Evolutionary conservation across 2,329 filamentous ascomycete species (phyloP).

Genomic region (Penicillium concentricum): DNA sequence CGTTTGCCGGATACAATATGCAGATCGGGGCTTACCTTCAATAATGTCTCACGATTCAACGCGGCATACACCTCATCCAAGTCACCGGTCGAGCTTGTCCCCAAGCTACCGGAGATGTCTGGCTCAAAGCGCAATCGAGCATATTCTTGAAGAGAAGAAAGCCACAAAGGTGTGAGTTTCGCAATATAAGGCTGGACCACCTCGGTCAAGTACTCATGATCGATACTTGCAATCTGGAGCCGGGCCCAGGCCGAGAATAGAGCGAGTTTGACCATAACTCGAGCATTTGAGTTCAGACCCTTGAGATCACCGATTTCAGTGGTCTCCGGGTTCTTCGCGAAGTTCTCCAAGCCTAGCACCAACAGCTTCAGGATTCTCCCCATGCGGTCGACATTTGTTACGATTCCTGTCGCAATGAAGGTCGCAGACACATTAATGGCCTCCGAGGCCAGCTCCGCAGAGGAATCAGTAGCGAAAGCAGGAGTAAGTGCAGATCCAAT

Average conservation of each 20-base stretch:
- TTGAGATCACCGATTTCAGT: conserved; percentile 90
- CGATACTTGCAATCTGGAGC: conserved; percentile 88
- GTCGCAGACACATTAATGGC: conserved; percentile 97
- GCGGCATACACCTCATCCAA: conserved; percentile 93
- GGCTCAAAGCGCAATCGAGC: conserved; percentile 92
- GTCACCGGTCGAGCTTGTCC: conserved; percentile 78
- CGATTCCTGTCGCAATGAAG: conserved; percentile 95
- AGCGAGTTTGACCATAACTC: conserved; percentile 98
- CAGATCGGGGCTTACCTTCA: conserved; percentile 54
- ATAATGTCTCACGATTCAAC: conserved; percentile 85
- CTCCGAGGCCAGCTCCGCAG: conserved; percentile 90
- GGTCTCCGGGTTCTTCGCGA: conserved; percentile 75
- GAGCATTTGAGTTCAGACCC: conserved; percentile 89
- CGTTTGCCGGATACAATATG: neutral
- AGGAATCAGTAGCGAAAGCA: conserved; percentile 93
- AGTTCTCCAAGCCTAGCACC: conserved; percentile 86
- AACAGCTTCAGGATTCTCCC: conserved; percentile 93
- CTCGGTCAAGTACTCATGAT: conserved; percentile 84
- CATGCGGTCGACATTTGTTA: conserved; percentile 98
- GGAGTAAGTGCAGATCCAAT: conserved; percentile 96
- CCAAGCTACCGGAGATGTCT: conserved; percentile 88
- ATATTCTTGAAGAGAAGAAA: conserved; percentile 90
- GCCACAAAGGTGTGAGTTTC: conserved; percentile 86
- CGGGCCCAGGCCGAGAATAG: conserved; percentile 97
- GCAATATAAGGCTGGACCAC: conserved; percentile 89